Percentiles rank a stretch among this genome's conserved stretches.
Evolutionary conservation across 768 basidiomycete genomes (phyloP).

Genomic region (Phylloporus arenicola): DNA sequence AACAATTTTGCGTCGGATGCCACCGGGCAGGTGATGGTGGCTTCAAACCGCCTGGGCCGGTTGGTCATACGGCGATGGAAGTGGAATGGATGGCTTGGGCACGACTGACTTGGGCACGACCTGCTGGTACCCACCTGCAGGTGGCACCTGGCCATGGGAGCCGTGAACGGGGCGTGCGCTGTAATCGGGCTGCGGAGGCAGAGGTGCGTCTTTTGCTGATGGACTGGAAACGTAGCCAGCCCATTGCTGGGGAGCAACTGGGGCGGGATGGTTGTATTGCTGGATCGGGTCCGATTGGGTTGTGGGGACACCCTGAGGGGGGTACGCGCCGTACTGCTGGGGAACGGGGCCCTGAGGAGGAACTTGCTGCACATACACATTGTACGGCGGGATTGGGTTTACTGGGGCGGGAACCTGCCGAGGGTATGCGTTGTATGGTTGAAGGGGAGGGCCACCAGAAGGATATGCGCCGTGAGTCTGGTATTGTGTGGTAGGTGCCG

Average conservation of each 20-base stretch:
- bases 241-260: slow-evolving; percentile 1
- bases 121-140: slow-evolving; percentile 7
- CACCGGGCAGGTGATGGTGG: neutral
- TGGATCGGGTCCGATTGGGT: neutral
- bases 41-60: neutral
- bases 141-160: slow-evolving; percentile 8
- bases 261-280: slow-evolving; percentile 1
- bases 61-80: neutral
- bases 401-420: slow-evolving; percentile 6
- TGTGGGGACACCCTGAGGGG: neutral
- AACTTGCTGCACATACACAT: neutral
- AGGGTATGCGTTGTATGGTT: slow-evolving; percentile 7
- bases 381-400: neutral
- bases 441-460: neutral
- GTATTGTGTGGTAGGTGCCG: slow-evolving; percentile 5
- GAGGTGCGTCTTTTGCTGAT: neutral
- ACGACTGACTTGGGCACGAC: neutral
- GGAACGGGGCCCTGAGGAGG: neutral
- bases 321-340: neutral
- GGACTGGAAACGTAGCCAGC: slow-evolving; percentile 6
- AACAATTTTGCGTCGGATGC: neutral
- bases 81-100: neutral
- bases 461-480: slow-evolving; percentile 3
- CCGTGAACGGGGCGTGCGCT: slow-evolving; percentile 7
- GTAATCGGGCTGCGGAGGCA: slow-evolving; percentile 18